These are phyloP conservation scores for Penicillium chermesinum DNA, from an alignment of 495 filamentous ascomycete species.

Conservation along the genomic window DNA sequence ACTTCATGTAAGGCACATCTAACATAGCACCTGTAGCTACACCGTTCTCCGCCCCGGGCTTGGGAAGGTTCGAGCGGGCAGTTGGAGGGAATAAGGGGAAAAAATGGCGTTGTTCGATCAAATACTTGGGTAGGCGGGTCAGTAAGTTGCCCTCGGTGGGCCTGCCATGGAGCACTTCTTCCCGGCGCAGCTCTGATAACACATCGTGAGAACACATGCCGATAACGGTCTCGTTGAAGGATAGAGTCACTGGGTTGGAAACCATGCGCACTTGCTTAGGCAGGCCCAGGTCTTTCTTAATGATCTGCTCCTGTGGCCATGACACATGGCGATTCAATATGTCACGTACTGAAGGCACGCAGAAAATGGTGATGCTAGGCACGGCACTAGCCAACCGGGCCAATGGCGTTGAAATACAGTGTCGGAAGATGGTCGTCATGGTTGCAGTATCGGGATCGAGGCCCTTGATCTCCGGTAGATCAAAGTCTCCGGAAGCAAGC, in stretches of 20 bases:
- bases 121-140: conserved; percentile 60
- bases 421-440: conserved; percentile 75
- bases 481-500: conserved; percentile 84
- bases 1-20: conserved; percentile 78
- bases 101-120: conserved; percentile 86
- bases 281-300: conserved; percentile 64
- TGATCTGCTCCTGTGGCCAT: conserved; percentile 83
- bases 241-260: conserved; percentile 82
- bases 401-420: conserved; percentile 65
- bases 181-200: conserved; percentile 69
- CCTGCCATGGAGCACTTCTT: conserved; percentile 62
- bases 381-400: conserved; percentile 59
- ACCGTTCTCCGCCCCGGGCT: conserved; percentile 50
- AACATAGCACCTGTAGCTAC: conserved; percentile 66
- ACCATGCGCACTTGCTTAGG: conserved; percentile 71
- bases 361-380: conserved; percentile 71
- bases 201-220: conserved; percentile 80
- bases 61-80: conserved; percentile 60
- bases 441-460: conserved; percentile 72
- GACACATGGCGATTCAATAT: conserved; percentile 74
- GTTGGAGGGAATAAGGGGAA: conserved; percentile 82
- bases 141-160: conserved; percentile 55
- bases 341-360: conserved; percentile 86
- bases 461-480: conserved; percentile 68
- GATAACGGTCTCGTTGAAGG: conserved; percentile 76